Percentiles rank a stretch among this genome's conserved stretches.
phyloP scores from a whole-genome alignment of 2,329 filamentous ascomycete genomes.

The Ceratocystis variospora region DNA sequence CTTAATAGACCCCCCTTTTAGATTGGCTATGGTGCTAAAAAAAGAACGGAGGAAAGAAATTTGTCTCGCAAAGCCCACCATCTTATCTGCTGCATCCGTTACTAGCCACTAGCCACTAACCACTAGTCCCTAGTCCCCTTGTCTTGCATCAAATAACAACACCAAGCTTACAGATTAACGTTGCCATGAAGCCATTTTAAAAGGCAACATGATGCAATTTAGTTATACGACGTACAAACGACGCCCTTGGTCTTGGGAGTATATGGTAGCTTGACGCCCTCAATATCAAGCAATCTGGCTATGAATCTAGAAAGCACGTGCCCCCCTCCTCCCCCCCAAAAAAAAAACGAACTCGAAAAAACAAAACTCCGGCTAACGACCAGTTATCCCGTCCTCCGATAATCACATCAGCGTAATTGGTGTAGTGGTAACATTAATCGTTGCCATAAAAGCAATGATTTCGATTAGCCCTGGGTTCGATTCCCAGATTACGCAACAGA shows the following conservation, averaged over 20 bases:
- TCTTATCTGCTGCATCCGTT: background rate
- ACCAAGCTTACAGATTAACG: background rate
- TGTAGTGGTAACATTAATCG: constrained; percentile 20
- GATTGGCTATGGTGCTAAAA: background rate
- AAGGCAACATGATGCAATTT: background rate
- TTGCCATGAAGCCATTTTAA: background rate
- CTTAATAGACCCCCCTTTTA: background rate
- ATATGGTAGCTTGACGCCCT: too few relatives aligned
- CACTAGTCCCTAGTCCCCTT: background rate
- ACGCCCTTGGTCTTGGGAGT: too few relatives aligned
- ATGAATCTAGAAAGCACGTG: too few relatives aligned
- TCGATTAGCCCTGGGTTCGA: constrained; percentile 20
- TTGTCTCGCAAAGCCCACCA: background rate
- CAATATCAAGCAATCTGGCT: too few relatives aligned
- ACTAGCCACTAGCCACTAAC: background rate
- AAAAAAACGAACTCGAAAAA: too few relatives aligned
- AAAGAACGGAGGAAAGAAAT: background rate
- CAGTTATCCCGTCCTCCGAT: background rate
- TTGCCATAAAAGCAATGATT: constrained; percentile 18
- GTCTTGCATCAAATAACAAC: background rate
- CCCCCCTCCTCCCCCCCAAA: too few relatives aligned
- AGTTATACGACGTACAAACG: too few relatives aligned
- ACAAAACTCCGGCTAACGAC: background rate
- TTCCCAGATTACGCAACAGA: constrained; percentile 18
- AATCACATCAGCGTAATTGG: constrained; percentile 15